These are phyloP conservation scores for Mycotypha africana DNA, from an alignment of 371 early-diverging fungal genomes.

Conservation along the genomic window DNA sequence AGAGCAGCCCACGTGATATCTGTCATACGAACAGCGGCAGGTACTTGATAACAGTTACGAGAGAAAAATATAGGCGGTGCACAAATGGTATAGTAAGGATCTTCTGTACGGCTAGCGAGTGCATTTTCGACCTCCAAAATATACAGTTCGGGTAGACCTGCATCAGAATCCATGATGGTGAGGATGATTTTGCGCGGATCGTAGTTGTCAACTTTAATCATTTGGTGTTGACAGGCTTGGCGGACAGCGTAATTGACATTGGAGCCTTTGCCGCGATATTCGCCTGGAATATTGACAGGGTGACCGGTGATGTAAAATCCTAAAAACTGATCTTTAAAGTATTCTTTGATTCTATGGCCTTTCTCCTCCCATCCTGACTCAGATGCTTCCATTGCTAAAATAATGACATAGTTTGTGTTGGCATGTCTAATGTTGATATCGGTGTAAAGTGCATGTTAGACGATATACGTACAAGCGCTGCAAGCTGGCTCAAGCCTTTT, in stretches of 20 bases:
- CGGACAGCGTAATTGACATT: too few species aligned
- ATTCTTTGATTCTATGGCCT: constrained; percentile 45
- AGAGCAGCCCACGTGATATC: constrained; percentile 78
- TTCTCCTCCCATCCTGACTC: constrained; percentile 57
- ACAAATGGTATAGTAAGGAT: constrained; percentile 50
- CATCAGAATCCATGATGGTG: constrained; percentile 52
- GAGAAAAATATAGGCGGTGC: constrained; percentile 76
- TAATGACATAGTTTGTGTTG: constrained; percentile 42
- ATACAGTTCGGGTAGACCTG: constrained; percentile 46
- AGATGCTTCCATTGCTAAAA: constrained; percentile 76
- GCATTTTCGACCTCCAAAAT: constrained; percentile 38
- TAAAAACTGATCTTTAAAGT: constrained; percentile 43
- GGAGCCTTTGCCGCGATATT: constrained; percentile 69
- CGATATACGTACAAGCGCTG: too few species aligned
- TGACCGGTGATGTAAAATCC: constrained; percentile 65
- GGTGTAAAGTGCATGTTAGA: too few species aligned
- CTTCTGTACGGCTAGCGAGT: constrained; percentile 23
- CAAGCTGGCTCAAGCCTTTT: too few species aligned
- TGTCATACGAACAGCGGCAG: constrained; percentile 68
- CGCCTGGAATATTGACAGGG: constrained; percentile 61
- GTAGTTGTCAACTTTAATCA: constrained; percentile 29
- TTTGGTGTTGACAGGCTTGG: constrained; percentile 5
- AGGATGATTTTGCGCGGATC: constrained; percentile 53
- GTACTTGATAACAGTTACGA: constrained; percentile 68
- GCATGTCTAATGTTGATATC: constrained; percentile 39